Conservation (phyloP, 192 early-diverging fungal genomes). For the Backusella sp. region DNA sequence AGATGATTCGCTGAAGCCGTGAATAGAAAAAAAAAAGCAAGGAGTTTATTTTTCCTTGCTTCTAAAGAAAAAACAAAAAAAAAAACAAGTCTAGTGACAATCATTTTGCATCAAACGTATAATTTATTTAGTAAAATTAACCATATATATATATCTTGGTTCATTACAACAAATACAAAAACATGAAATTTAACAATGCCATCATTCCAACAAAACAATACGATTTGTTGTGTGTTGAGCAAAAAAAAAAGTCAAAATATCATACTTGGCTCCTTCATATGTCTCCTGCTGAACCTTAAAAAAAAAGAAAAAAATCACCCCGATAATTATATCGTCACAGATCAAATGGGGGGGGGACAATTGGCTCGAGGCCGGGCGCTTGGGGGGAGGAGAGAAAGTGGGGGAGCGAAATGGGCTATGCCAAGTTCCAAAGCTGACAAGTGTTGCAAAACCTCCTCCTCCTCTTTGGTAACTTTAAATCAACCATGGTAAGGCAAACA, state of each 20-base stretch:
- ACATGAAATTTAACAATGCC: too few species aligned
- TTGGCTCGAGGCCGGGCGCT: background rate
- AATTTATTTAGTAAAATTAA: too few species aligned
- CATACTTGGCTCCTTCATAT: too few species aligned
- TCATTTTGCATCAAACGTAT: too few species aligned
- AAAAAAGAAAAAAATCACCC: background rate
- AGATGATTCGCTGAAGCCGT: background rate
- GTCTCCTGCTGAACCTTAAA: background rate
- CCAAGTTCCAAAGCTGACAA: background rate
- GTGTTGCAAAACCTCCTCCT: background rate
- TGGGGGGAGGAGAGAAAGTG: background rate
- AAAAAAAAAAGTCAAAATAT: too few species aligned
- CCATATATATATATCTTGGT: too few species aligned
- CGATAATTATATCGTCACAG: background rate
- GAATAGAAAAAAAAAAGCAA: background rate
- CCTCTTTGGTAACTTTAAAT: slow-evolving; percentile 20
- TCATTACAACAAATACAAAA: too few species aligned
- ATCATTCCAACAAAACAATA: too few species aligned
- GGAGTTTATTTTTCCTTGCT: background rate
- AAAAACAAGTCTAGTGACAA: too few species aligned
- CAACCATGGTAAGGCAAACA: slow-evolving; percentile 15
- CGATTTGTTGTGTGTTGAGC: too few species aligned
- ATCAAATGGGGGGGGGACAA: background rate
- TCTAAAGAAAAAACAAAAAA: too few species aligned
- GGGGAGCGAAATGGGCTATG: background rate